A percentile compares a stretch with the other conserved stretches of the same genome.
Conservation (phyloP, 2,329 filamentous ascomycete species). For the Nigrospora sphaerica region DNA sequence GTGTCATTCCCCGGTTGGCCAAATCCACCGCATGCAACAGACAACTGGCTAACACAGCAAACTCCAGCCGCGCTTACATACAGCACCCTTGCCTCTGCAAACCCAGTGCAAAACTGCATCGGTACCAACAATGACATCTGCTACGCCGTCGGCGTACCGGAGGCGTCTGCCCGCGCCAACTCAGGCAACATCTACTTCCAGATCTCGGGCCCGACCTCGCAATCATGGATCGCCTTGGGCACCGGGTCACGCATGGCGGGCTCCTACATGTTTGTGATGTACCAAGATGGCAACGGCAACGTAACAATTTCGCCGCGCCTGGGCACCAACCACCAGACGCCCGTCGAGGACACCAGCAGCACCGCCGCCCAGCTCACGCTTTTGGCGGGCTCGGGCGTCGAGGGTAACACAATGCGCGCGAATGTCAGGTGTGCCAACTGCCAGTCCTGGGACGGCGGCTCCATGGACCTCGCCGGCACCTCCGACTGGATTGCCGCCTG, state of each 20-base stretch:
- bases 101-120: slow-evolving; percentile 28
- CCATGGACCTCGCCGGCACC: slow-evolving; percentile 32
- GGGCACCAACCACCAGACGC: slow-evolving; percentile 39
- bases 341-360: slow-evolving; percentile 32
- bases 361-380: slow-evolving; percentile 39
- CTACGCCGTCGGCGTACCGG: slow-evolving; percentile 49
- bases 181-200: slow-evolving; percentile 55
- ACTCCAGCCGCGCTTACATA: slow-evolving; percentile 12
- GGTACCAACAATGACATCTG: slow-evolving; percentile 35
- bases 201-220: slow-evolving; percentile 44
- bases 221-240: slow-evolving; percentile 52
- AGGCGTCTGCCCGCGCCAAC: slow-evolving; percentile 35
- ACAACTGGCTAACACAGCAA: background rate
- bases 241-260: slow-evolving; percentile 48
- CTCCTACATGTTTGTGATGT: slow-evolving; percentile 57
- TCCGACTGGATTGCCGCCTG: slow-evolving; percentile 49
- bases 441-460: slow-evolving; percentile 34
- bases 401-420: slow-evolving; percentile 45
- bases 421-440: slow-evolving; percentile 52
- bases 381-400: slow-evolving; percentile 51
- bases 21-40: too few species aligned
- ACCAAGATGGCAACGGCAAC: slow-evolving; percentile 50
- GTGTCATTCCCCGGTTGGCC: too few species aligned
- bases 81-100: slow-evolving; percentile 15
- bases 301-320: slow-evolving; percentile 53